These are phyloP conservation scores for Trichosporon coremiiforme DNA, from an alignment of 1,284 basidiomycete species.

Conservation along the genomic window DNA sequence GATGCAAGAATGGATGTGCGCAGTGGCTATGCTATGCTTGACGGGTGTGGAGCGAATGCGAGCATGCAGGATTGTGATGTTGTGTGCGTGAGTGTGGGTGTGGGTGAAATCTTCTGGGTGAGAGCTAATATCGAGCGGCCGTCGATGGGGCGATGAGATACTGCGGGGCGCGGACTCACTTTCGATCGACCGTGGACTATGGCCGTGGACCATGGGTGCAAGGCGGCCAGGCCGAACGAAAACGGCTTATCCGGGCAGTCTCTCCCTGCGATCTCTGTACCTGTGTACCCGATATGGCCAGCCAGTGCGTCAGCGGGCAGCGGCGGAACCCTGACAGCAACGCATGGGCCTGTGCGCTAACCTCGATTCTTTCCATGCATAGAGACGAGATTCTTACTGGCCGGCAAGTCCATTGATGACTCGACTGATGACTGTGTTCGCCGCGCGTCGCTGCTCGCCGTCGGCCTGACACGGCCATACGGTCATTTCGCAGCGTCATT, in stretches of 20 bases:
- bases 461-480: too few relatives aligned
- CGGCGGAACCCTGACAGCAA: not conserved
- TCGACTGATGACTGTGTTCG: not conserved
- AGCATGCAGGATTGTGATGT: too few relatives aligned
- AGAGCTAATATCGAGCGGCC: not conserved
- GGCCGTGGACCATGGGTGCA: too few relatives aligned
- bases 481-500: not conserved
- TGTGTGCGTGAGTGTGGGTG: too few relatives aligned
- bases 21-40: too few relatives aligned
- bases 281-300: too few relatives aligned
- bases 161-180: not conserved
- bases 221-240: not conserved
- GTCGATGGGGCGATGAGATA: constrained; percentile 1
- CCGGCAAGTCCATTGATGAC: too few relatives aligned
- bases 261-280: too few relatives aligned
- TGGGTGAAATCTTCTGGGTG: too few relatives aligned
- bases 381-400: too few relatives aligned
- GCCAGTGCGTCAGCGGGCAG: not conserved
- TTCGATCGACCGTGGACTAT: not conserved
- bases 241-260: not conserved
- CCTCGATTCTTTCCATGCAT: not conserved
- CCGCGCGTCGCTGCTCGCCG: not conserved
- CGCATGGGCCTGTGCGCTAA: not conserved
- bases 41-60: too few relatives aligned
- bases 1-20: too few relatives aligned